Evolutionary conservation across 192 early-diverging fungal species (phyloP), one percentile per base, ranked within the genome.

Genomic region (Paraglomus brasilianum): DNA sequence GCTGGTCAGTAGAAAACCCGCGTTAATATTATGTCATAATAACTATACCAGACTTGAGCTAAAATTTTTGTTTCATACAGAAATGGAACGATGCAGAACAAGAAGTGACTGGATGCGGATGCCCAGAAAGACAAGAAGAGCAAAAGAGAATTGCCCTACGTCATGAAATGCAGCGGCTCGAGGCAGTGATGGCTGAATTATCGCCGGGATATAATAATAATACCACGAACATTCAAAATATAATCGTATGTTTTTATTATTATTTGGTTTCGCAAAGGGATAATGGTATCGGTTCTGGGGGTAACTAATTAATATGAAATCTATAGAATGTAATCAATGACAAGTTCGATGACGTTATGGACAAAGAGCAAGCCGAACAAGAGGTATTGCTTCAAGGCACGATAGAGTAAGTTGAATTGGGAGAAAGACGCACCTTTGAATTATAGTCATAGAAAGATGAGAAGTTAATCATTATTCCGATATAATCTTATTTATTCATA

Each of bases 231-330:
- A 19, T 82, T 5, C 70, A 78, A 15, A 19, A 49, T 0, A 44
- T 74, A 59, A 63, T 82, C 41, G 81, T 80, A 77, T 66, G 76
- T 75, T 36, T 69, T 24, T 5, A 47, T 42, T 53, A 4, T 1
- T 45, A n/a, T n/a, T n/a, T n/a, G 62, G 62, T n/a, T 50, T n/a
- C 7, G 11, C 24, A 13, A n/a, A 9, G 8, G 8, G 30, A n/a
- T n/a, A n/a, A n/a, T 17, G 21, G 5, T 48, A 10, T 48, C 5
- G 11, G 5, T 30, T n/a, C n/a, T n/a, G 40, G 46, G 9, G 0
- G 43, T n/a, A n/a, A n/a, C n/a, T n/a, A 19, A 50, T 51, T 51
- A 36, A 19, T 45, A 47, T 48, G n/a, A n/a, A n/a, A 13, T 43
- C 48, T n/a, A 4, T 55, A 72, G 72, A 72, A 77, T 7, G 75